phyloP scores from a whole-genome alignment of 2,329 filamentous ascomycete species.

The Lachnellula cervina region DNA sequence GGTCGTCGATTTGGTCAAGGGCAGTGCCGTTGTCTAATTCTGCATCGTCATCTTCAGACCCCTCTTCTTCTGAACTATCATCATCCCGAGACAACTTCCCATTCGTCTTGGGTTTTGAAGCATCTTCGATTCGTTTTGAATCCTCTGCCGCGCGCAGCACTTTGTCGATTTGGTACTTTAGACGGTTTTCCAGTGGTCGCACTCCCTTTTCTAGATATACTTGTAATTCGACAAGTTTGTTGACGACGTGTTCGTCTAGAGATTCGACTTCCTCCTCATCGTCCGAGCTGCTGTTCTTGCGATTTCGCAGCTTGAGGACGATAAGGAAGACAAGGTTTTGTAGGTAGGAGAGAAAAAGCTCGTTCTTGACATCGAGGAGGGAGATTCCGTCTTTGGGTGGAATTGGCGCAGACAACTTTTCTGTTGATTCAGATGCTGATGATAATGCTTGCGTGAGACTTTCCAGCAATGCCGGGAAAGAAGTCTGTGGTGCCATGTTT shows the following conservation, averaged over 20 bases:
- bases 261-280: conserved; percentile 36
- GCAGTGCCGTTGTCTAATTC: conserved; percentile 34
- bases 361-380: conserved; percentile 91
- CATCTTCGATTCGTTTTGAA: conserved; percentile 29
- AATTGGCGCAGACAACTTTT: conserved; percentile 57
- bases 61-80: conserved; percentile 17
- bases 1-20: conserved; percentile 46
- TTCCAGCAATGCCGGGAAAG: conserved; percentile 46
- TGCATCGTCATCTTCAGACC: conserved; percentile 28
- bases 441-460: conserved; percentile 52
- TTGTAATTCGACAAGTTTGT: conserved; percentile 86
- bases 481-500: conserved; percentile 45
- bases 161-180: conserved; percentile 95
- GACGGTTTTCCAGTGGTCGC: conserved; percentile 78
- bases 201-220: conserved; percentile 92
- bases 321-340: conserved; percentile 91
- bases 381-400: conserved; percentile 86
- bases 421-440: conserved; percentile 61
- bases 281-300: conserved; percentile 29
- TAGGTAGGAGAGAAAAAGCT: conserved; percentile 91
- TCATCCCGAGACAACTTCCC: not conserved
- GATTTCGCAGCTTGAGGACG: conserved; percentile 69
- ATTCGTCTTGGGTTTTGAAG: conserved; percentile 6
- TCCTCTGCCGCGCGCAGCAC: conserved; percentile 84
- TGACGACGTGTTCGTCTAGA: conserved; percentile 64